phyloP scores from a whole-genome alignment of 805 yeast species.

The Sugiyamaella smithiae region DNA sequence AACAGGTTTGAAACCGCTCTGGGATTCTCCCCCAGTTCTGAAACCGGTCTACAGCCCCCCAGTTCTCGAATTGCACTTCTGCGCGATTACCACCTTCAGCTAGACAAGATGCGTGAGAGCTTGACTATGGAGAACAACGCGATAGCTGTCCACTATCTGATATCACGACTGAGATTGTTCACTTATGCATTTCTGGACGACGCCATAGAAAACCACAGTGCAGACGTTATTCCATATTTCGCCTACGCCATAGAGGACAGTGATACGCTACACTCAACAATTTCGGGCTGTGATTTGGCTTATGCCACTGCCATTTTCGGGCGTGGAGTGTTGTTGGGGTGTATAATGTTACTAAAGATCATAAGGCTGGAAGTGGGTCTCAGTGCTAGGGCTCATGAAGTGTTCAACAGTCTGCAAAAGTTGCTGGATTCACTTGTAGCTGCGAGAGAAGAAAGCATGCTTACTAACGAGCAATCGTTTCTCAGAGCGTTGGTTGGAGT shows the following conservation, averaged over 20 bases:
- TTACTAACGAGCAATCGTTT: neutral
- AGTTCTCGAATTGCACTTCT: neutral
- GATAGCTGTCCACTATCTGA: neutral
- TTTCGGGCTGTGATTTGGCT: neutral
- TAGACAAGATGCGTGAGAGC: neutral
- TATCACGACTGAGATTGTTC: neutral
- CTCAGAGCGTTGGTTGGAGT: neutral
- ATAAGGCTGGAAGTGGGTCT: neutral
- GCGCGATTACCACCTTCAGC: neutral
- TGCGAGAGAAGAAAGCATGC: neutral
- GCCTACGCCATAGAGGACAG: neutral
- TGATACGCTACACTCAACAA: neutral
- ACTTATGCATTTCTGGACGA: neutral
- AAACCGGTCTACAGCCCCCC: neutral
- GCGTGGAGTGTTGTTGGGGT: neutral
- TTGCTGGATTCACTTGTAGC: neutral
- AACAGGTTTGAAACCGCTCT: neutral
- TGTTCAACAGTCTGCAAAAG: neutral
- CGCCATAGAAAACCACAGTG: neutral
- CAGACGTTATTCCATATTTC: neutral
- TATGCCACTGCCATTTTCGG: neutral
- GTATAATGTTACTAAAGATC: neutral
- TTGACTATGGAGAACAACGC: neutral
- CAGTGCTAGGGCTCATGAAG: neutral
- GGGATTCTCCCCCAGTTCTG: neutral